Evolutionary conservation across 306 rosid genomes (phyloP).

Genomic region (Cucumis melo): DNA sequence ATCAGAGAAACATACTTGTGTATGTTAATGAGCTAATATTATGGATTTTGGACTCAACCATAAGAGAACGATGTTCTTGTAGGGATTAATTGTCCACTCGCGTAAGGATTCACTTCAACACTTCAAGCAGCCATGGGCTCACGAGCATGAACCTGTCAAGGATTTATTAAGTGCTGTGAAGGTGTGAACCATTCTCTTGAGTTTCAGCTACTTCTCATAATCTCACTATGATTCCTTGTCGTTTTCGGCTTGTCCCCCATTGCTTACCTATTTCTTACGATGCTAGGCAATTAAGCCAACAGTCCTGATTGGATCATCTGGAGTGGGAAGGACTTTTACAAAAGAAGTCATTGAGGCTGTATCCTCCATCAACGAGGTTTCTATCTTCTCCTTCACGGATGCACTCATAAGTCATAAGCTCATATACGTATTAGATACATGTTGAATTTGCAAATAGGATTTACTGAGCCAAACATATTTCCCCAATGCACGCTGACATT

Average conservation of each 20-base stretch:
- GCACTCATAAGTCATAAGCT: not conserved
- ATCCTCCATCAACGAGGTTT: constrained; percentile 56
- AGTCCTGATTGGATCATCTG: constrained; percentile 78
- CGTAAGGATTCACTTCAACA: constrained; percentile 73
- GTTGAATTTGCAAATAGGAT: not conserved
- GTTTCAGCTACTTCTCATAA: constrained; percentile 2
- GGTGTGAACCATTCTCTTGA: constrained; percentile 22
- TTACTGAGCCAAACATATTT: not conserved
- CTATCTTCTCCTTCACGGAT: constrained; percentile 3
- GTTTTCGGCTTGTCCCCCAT: not conserved
- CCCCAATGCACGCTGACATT: not conserved
- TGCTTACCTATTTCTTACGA: not conserved
- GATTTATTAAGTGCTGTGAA: constrained; percentile 61
- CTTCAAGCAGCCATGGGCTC: constrained; percentile 96
- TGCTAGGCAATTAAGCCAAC: constrained; percentile 72
- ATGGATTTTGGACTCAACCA: not conserved
- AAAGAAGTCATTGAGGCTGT: constrained; percentile 76
- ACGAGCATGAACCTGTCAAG: constrained; percentile 69
- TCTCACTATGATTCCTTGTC: not conserved
- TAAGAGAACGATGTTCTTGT: constrained; percentile 13
- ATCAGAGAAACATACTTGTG: not conserved
- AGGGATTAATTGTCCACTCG: constrained; percentile 84
- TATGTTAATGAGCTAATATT: not conserved
- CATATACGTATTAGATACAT: not conserved
- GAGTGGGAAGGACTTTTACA: constrained; percentile 69